Conservation (phyloP, 73 alveolate genomes). For the Tetrahymena malaccensis region DNA sequence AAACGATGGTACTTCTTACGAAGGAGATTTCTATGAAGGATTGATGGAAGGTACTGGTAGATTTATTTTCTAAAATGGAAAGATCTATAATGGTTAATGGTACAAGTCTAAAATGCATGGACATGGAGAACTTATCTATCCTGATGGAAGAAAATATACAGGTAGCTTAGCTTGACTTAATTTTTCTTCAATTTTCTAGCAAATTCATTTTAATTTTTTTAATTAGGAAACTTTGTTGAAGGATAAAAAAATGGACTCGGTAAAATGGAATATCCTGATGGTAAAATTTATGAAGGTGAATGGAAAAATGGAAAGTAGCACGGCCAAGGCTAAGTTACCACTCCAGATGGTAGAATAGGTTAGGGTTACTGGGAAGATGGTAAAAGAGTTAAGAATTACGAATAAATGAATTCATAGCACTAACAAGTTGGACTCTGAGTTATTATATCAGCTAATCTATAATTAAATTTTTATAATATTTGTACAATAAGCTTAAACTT, state of each 20-base stretch:
- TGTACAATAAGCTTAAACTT: background rate
- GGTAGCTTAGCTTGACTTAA: background rate
- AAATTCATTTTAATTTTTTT: background rate
- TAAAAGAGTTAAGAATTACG: background rate
- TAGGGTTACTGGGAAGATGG: background rate
- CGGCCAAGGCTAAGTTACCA: background rate
- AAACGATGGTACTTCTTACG: background rate
- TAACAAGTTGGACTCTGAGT: background rate
- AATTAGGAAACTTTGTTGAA: background rate
- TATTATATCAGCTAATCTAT: background rate
- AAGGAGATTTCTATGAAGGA: slow-evolving; percentile 19
- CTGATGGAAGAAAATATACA: slow-evolving; percentile 13
- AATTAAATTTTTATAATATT: background rate
- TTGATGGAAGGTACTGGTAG: slow-evolving; percentile 10
- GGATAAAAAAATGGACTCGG: background rate
- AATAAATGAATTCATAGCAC: background rate
- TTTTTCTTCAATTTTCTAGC: background rate
- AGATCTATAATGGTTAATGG: slow-evolving; percentile 3
- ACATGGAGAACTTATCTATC: slow-evolving; percentile 2
- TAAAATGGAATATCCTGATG: background rate
- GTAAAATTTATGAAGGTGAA: background rate
- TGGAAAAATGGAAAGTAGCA: background rate
- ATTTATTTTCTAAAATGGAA: background rate
- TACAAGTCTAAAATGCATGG: slow-evolving; percentile 13
- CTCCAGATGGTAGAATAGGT: background rate